A percentile compares a stretch with the other conserved stretches of the same genome.
phyloP scores from a whole-genome alignment of 495 filamentous ascomycete genomes.

The Penicillium egyptiacum region DNA sequence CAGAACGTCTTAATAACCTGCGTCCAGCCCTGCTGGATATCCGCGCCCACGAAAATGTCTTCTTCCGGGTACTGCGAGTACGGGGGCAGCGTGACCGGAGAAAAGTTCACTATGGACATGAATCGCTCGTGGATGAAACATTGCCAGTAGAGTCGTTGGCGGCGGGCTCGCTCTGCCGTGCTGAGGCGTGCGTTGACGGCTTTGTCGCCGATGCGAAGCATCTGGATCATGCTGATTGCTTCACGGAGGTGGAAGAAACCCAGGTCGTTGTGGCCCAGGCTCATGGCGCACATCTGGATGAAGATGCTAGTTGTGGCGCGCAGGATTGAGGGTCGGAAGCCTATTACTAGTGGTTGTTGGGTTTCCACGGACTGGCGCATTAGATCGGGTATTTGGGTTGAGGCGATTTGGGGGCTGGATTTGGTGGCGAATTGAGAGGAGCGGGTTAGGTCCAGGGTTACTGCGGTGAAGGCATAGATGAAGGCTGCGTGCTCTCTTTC shows the following conservation, averaged over 20 bases:
- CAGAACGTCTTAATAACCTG: slow-evolving; percentile 28
- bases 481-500: slow-evolving; percentile 25
- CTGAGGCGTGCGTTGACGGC: slow-evolving; percentile 16
- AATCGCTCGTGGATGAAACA: slow-evolving; percentile 38
- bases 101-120: slow-evolving; percentile 28
- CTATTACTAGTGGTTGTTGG: slow-evolving; percentile 22
- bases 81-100: slow-evolving; percentile 23
- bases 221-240: slow-evolving; percentile 31
- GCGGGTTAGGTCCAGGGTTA: slow-evolving; percentile 29
- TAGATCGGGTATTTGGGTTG: slow-evolving; percentile 20
- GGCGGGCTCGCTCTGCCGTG: slow-evolving; percentile 23
- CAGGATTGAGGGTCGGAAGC: slow-evolving; percentile 21
- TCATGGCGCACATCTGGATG: slow-evolving; percentile 31
- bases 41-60: slow-evolving; percentile 15
- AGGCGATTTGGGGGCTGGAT: slow-evolving; percentile 10
- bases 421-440: background rate
- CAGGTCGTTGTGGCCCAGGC: slow-evolving; percentile 27
- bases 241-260: slow-evolving; percentile 36
- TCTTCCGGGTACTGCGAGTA: slow-evolving; percentile 25
- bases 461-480: slow-evolving; percentile 30
- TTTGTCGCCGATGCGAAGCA: slow-evolving; percentile 26
- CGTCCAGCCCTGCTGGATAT: slow-evolving; percentile 25
- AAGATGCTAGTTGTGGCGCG: slow-evolving; percentile 24
- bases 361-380: slow-evolving; percentile 28
- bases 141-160: slow-evolving; percentile 34